Evolutionary conservation across 345 rosid genomes (phyloP), one percentile per base, ranked within the genome.

Genomic region (Heritiera fomes): DNA sequence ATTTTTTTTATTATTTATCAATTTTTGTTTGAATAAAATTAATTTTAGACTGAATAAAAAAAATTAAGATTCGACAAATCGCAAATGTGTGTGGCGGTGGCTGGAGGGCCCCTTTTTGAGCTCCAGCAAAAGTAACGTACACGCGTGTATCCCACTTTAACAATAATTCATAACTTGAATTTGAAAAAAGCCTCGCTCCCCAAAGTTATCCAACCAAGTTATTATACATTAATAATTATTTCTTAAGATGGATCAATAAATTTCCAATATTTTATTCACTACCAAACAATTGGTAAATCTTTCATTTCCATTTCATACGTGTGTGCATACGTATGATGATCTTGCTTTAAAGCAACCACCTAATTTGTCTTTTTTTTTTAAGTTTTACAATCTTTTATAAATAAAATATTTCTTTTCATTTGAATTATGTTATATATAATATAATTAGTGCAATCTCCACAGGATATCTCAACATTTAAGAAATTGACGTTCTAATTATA

Each of bases 131-230:
- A 56, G 52, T 9, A 65, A 65, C 2, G 28, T 68, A 41, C 46
- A 38, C 32, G 81, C 64, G 66, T 83, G 75, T 15, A 61, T 40
- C 80, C 86, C 81, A 83, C 84, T 83, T 85, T 77, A 78, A 78
- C 74, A 76, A 82, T 78, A 71, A 80, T 83, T 53, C 3, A 34
- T 34, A 34, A 34, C 2, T 34, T 34, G 68, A 34, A 34, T 1
- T 34, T 34, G 68, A 77, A 80, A 80, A 4, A 55, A 78, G 56
- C 64, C 78, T 52, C 56, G 3, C 43, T 41, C 43, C 56, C 60
- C 47, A 72, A 73, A 73, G 63, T 9, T 55, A 41, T 59, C 32
- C 49, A 85, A 76, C 71, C 52, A 64, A 81, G 41, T 74, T 83
- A 85, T 73, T 72, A 63, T 79, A 85, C 77, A 74, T 73, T 75